Base-by-base conservation (phyloP, 2,329 filamentous ascomycete genomes). In the Graphilbum sp. region DNA sequence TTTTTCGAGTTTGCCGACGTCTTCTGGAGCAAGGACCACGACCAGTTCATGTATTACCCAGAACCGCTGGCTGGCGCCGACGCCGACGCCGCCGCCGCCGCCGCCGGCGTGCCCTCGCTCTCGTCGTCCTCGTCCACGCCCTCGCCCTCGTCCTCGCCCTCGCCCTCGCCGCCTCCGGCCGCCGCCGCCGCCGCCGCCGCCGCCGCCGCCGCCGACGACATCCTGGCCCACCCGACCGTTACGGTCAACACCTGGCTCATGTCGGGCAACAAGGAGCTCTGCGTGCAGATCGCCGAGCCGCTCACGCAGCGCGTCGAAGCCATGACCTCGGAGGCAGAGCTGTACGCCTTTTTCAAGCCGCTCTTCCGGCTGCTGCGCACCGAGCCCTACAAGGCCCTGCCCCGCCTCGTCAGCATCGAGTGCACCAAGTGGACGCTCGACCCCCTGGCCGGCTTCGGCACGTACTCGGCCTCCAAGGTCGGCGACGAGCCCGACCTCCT, bases 401-500 rank as follows among this genome's bases (percentile, higher is more conserved):
- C 67, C 4, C 86, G 86, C 58, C 83, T 83, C 1, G 64, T 64
- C 39, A 62, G 64, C n/a, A 52, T 78, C 1, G 69, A 79, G 50
- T 76, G 86, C 49, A 84, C 79, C 43, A 81, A 81, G 1, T 72
- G 79, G 0, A 86, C 78, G 56, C 63, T 85, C 48, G 87, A 84
- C 60, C 88, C 76, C 54, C 61, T 67, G 24, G 69, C 70, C 12
- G 80, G 87, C 54, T 72, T 75, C 27, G 72, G 79, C 32, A 68
- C 79, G 40, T 75, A 78, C 0, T 61, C 84, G 1, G 88, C 88
- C 51, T 79, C 79, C 33, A 82, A 88, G 55, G 82, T 83, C 42
- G 63, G 88, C 33, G 87, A 83, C 53, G 65, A 88, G 29, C 83
- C 82, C 3, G 88, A 88, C 57, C 67, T 81, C 16, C 84, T 75